phyloP scores from a whole-genome alignment of 208 protist species.

The Leishmania tropica region DNA sequence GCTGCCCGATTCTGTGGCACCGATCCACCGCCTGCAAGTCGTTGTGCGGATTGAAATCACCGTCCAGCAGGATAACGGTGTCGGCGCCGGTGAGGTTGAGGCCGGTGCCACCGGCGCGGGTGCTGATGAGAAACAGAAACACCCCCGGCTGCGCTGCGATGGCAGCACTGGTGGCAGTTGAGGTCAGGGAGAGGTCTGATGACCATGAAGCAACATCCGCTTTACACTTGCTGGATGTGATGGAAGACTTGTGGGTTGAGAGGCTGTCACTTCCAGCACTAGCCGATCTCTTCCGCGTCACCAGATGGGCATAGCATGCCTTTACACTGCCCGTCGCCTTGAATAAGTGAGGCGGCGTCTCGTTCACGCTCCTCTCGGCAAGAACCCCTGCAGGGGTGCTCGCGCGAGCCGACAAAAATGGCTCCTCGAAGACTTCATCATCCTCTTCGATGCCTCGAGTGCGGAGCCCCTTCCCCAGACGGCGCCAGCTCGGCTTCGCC shows the following conservation, averaged over 20 bases:
- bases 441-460: not conserved
- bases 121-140: constrained; percentile 96
- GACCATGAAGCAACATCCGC: not conserved
- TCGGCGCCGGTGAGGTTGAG: constrained; percentile 96
- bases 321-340: not conserved
- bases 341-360: not conserved
- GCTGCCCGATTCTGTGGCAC: constrained; percentile 96
- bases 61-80: constrained; percentile 96
- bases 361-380: not conserved
- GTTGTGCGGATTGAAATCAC: constrained; percentile 96
- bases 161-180: not conserved
- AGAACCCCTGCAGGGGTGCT: not conserved
- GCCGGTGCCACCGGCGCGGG: constrained; percentile 93
- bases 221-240: not conserved
- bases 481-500: not conserved
- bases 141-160: constrained; percentile 3
- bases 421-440: not conserved
- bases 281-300: not conserved
- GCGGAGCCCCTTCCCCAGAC: not conserved
- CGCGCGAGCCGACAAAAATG: not conserved
- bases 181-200: not conserved
- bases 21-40: constrained; percentile 91
- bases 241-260: not conserved
- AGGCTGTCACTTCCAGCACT: not conserved
- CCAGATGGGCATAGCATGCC: not conserved